Evolutionary conservation across 1,284 basidiomycete genomes (phyloP).

Genomic region (Malassezia obtusa): DNA sequence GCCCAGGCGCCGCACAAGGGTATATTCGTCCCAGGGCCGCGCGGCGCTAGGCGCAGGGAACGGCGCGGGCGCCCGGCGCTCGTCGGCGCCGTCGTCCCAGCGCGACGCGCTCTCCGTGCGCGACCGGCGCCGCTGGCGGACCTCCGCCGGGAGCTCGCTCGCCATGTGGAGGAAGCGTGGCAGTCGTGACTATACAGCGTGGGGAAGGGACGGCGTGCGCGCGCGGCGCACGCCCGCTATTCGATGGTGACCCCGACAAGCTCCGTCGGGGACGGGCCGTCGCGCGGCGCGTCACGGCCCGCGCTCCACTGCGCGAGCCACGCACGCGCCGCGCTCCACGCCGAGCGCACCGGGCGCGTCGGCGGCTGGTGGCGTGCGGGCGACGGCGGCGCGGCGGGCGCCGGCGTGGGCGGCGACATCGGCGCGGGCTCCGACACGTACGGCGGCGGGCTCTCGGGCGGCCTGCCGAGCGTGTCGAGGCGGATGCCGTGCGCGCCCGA

Average conservation of each 20-base stretch:
- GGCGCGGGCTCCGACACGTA: neutral
- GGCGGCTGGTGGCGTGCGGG: neutral
- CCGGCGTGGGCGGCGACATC: neutral
- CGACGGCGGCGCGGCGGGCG: neutral
- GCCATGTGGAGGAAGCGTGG: neutral
- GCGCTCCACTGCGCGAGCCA: neutral
- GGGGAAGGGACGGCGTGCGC: too few relatives aligned
- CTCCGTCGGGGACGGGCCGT: neutral
- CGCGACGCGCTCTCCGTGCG: slow-evolving; percentile 5
- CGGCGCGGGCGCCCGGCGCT: neutral
- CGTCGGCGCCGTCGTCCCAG: neutral
- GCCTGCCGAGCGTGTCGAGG: neutral
- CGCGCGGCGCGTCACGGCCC: neutral
- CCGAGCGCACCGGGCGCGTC: neutral
- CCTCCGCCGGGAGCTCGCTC: slow-evolving; percentile 1
- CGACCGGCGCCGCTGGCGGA: neutral
- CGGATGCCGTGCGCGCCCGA: neutral
- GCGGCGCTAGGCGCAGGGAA: neutral
- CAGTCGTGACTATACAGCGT: slow-evolving; percentile 1
- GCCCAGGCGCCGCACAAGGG: slow-evolving; percentile 84
- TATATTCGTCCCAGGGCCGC: slow-evolving; percentile 57
- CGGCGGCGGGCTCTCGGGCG: slow-evolving; percentile 2
- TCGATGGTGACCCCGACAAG: slow-evolving; percentile 10
- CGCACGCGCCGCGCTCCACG: neutral
- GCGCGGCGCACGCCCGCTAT: neutral